A percentile compares a stretch with the other conserved stretches of the same genome.
Evolutionary conservation across 352 stramenopile genomes (phyloP).

Genomic region (Phytophthora multivora): DNA sequence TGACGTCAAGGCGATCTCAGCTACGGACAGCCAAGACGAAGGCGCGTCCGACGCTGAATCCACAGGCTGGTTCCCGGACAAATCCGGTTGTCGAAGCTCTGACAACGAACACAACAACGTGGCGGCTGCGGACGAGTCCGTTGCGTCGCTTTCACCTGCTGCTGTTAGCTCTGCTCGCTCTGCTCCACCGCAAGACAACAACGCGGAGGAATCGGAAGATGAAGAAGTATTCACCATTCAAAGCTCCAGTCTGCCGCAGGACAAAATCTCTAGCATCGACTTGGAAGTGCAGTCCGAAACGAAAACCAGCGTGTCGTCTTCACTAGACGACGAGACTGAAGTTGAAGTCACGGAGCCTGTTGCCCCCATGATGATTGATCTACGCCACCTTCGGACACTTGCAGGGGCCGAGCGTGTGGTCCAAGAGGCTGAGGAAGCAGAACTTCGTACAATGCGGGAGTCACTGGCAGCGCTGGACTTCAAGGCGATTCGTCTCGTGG

Average conservation of each 20-base stretch:
- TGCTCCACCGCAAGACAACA: slow-evolving; percentile 1
- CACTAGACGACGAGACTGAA: slow-evolving; percentile 25
- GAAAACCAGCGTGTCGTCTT: slow-evolving; percentile 40
- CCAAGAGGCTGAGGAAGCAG: slow-evolving; percentile 37
- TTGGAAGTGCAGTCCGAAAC: slow-evolving; percentile 35
- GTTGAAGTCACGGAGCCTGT: slow-evolving; percentile 20
- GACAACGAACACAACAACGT: slow-evolving; percentile 21
- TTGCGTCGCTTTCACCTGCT: slow-evolving; percentile 21
- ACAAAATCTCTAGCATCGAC: slow-evolving; percentile 20
- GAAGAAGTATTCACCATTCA: slow-evolving; percentile 9
- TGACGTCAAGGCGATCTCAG: slow-evolving; percentile 10
- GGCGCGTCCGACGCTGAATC: slow-evolving; percentile 38
- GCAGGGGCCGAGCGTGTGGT: slow-evolving; percentile 41
- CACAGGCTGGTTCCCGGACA: slow-evolving; percentile 28
- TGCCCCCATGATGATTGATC: slow-evolving; percentile 37
- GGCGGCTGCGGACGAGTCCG: slow-evolving; percentile 9
- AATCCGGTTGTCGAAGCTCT: slow-evolving; percentile 30
- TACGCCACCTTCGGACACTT: slow-evolving; percentile 43
- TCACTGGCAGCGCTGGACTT: slow-evolving; percentile 39
- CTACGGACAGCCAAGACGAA: slow-evolving; percentile 41
- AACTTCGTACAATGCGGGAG: slow-evolving; percentile 37
- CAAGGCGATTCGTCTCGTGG: slow-evolving; percentile 24
- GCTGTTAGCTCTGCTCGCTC: slow-evolving; percentile 11
- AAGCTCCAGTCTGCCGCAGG: slow-evolving; percentile 10
- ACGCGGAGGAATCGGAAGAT: slow-evolving; percentile 14